Evolutionary conservation across 768 basidiomycete species (phyloP), one percentile per base, ranked within the genome.

Genomic region (Pleurotus djamor): DNA sequence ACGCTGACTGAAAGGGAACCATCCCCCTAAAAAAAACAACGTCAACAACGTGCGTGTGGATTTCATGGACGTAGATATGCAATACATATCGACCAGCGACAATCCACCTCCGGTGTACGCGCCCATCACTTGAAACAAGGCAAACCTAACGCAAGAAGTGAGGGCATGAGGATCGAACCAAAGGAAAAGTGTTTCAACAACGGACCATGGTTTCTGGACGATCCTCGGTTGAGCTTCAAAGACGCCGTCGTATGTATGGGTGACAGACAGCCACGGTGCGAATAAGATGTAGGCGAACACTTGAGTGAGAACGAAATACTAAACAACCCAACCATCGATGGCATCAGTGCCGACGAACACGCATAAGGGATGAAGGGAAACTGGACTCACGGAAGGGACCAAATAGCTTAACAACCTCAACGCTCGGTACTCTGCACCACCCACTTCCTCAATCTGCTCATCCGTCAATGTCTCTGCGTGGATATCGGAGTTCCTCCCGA

Each of bases 381-480:
- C 44, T 3, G 21, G 32, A 70, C 78, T 55, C 58, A 83, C 83
- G 14, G 69, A 38, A 35, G 82, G 80, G 8, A 83, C 76, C 8
- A 83, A 62, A 65, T 77, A 83, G 60, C 78, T 82, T 63, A 83
- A 69, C 57, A 82, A 59, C 55, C 76, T 74, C 63, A 92, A 69
- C 3, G 89, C 87, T 3, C 84, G 72, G 69, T 87, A 92, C 72
- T 94, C 92, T 21, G 89, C 83, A 0, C 91, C 91, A 3, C 91
- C 90, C 14, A 94, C 71, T 62, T 86, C 79, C 66, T 91, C 89
- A 58, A 89, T 67, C 67, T 92, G 81, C 16, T 89, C 87, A 61
- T 84, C 80, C 3, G 80, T 82, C 66, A 94, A 68, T 61, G 69
- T 78, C 35, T 82, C 81, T 10, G 76, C 80, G 43, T 74, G 69